Evolutionary conservation across 768 basidiomycete genomes (phyloP), one percentile per base, ranked within the genome.

Genomic region (Amanita pseudoporphyria): DNA sequence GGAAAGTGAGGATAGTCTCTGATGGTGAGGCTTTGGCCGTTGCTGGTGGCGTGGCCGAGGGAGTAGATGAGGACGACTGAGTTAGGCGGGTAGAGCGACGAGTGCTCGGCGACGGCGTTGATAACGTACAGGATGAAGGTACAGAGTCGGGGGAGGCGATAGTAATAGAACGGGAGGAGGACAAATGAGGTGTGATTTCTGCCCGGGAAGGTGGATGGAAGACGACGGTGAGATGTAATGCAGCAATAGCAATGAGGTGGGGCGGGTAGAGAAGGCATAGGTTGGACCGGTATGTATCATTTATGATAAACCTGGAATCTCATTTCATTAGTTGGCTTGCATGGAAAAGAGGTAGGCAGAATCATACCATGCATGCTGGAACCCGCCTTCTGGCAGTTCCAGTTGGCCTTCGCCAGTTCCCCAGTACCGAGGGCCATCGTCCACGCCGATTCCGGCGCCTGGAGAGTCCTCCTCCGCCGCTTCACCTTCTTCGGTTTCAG

Each of bases 241-340:
- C 87, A 0, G 94, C 84, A 59, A 97, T 78, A 18, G 95, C 92
- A 56, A 98, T 88, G 49, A 97, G 71, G 62, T 98, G 92, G 0
- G 96, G 96, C 0, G 96, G 94, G 61, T 98, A 85, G 24, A 96
- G 66, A n/a, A 99, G 80, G 60, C 90, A 92, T 16, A 99, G 71
- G 49, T 94, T 88, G 4, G 90, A 93, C 47, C 94, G 81, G 60
- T 92, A 97, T 0, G 88, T 92, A 64, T 98, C 95, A 67, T 98
- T 99, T 60, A 99, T 80, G 61, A 97, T 81, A 62, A 92, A 93
- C 89, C 93, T 96, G 54, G 24, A 9, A 19, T 7, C 1, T 6
- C 4, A 41, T 24, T 24, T 16, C 13, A 36, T 12, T 18, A 4
- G n/a, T 19, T 35, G 28, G 14, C 12, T 18, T 24, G 49, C n/a